phyloP scores from a whole-genome alignment of 2,329 filamentous ascomycete genomes.

The Calonectria hongkongensis region DNA sequence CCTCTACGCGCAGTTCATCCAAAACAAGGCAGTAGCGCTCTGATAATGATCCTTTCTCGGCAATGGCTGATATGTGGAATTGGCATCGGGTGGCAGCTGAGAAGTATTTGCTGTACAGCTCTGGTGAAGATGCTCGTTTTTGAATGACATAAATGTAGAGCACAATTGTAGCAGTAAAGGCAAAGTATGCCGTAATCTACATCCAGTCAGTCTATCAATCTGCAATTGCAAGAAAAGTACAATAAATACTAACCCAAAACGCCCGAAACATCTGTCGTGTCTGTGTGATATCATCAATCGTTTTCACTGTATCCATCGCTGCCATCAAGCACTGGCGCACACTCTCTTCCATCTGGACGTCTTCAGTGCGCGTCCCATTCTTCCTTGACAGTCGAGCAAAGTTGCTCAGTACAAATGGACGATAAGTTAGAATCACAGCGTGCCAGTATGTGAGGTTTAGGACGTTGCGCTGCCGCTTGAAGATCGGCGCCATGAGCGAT shows the following conservation, averaged over 20 bases:
- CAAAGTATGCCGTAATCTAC: conserved; percentile 53
- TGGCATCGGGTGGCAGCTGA: conserved; percentile 48
- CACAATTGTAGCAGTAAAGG: conserved; percentile 52
- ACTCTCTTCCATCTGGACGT: conserved; percentile 43
- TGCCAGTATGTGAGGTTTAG: conserved; percentile 66
- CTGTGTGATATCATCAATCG: conserved; percentile 51
- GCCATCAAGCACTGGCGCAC: conserved; percentile 49
- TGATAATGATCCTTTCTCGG: conserved; percentile 49
- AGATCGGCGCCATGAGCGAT: conserved; percentile 61
- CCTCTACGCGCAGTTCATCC: conserved; percentile 50
- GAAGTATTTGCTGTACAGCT: conserved; percentile 47
- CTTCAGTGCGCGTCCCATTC: conserved; percentile 16
- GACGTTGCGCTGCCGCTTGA: conserved; percentile 64
- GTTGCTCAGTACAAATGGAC: conserved; percentile 62
- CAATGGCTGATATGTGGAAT: conserved; percentile 49
- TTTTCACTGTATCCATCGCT: conserved; percentile 47
- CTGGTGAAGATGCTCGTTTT: conserved; percentile 48
- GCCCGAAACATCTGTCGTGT: conserved; percentile 50
- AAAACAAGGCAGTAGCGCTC: conserved; percentile 51
- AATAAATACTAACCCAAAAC: conserved; percentile 46
- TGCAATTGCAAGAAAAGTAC: fast-evolving
- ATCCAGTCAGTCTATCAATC: conserved; percentile 6
- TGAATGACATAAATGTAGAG: conserved; percentile 54
- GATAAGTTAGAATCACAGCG: conserved; percentile 62
- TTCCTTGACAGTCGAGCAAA: conserved; percentile 52